These are phyloP conservation scores for Colletotrichum agaves DNA, from an alignment of 2,329 filamentous ascomycete genomes.

Conservation along the genomic window DNA sequence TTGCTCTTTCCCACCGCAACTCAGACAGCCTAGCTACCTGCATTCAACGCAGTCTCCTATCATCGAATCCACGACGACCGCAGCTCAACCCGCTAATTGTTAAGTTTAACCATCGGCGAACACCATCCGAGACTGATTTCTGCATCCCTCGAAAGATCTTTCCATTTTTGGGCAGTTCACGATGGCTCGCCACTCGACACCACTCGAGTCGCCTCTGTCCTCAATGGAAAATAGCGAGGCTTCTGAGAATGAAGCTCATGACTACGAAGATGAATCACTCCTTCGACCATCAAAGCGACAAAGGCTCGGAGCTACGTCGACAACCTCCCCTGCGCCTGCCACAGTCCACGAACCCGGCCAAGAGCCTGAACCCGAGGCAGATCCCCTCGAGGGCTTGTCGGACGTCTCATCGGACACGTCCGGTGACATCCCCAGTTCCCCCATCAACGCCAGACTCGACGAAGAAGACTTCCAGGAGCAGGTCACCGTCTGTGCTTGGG, in stretches of 20 bases:
- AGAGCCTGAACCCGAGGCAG: slow-evolving; percentile 51
- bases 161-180: slow-evolving; percentile 2
- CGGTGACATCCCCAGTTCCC: slow-evolving; percentile 81
- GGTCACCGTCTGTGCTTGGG: slow-evolving; percentile 82
- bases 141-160: slow-evolving; percentile 25
- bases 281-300: slow-evolving; percentile 50
- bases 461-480: slow-evolving; percentile 83
- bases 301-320: slow-evolving; percentile 48
- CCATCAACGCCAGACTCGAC: slow-evolving; percentile 72
- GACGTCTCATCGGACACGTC: slow-evolving; percentile 92
- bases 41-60: neutral
- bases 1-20: neutral
- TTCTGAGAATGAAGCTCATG: slow-evolving; percentile 37
- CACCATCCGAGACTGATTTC: slow-evolving; percentile 1
- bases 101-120: slow-evolving; percentile 9
- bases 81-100: neutral
- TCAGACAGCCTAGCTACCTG: neutral
- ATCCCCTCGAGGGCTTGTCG: slow-evolving; percentile 68
- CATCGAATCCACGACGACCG: neutral
- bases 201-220: slow-evolving; percentile 37
- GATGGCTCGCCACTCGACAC: slow-evolving; percentile 35
- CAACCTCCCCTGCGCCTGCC: slow-evolving; percentile 62
- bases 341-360: slow-evolving; percentile 42
- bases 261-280: slow-evolving; percentile 43
- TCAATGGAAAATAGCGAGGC: slow-evolving; percentile 36